Evolutionary conservation across 129 eudicot genomes (phyloP).

Genomic region (Centrapalus pauciflorus): DNA sequence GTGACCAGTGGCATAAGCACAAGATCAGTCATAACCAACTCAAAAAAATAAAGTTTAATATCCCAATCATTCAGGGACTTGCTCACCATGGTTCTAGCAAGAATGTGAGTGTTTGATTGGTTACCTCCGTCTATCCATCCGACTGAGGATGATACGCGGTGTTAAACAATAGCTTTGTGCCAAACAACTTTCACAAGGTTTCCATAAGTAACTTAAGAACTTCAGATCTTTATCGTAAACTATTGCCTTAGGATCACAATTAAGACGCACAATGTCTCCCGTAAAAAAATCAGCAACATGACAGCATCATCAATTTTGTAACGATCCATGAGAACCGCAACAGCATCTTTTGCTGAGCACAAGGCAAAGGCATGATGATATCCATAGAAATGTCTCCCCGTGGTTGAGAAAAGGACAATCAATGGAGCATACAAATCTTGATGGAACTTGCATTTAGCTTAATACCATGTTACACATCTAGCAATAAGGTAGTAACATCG

Average conservation of each 20-base stretch:
- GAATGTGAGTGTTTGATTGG: neutral
- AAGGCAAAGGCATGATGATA: neutral
- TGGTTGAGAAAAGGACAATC: neutral
- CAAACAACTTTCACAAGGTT: neutral
- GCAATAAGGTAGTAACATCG: no score
- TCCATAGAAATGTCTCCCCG: neutral
- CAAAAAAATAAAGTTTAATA: neutral
- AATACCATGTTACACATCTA: no score
- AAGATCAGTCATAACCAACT: neutral
- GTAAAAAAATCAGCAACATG: neutral
- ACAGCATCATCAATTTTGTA: neutral
- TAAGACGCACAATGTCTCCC: neutral
- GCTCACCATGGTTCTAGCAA: conserved; percentile 2
- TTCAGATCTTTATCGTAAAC: neutral
- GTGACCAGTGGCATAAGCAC: neutral
- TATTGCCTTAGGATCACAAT: neutral
- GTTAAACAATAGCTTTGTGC: neutral
- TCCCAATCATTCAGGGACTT: conserved; percentile 3
- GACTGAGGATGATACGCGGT: neutral
- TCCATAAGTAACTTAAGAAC: neutral
- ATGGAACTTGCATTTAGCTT: no score
- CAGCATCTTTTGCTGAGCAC: neutral
- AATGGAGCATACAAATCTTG: no score
- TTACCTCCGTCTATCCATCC: neutral
- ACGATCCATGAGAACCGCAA: neutral